phyloP scores from a whole-genome alignment of 225 moss, liverwort and hornwort species.

The Physcomitrium patens region DNA sequence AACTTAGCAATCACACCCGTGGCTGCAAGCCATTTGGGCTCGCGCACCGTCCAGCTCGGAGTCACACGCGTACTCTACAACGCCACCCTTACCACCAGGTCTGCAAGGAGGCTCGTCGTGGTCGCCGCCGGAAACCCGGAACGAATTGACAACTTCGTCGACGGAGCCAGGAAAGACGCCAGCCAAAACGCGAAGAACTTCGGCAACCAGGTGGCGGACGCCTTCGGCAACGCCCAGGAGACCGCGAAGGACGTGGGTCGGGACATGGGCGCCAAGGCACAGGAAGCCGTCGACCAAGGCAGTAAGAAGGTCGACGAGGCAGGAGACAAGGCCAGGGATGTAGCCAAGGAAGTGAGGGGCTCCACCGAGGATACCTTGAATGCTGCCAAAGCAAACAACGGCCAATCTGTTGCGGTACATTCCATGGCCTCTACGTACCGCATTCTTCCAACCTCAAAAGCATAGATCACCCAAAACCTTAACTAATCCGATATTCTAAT shows the following conservation, averaged over 20 bases:
- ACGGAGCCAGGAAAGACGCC: constrained; percentile 48
- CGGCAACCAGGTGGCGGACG: constrained; percentile 27
- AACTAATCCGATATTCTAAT: no score
- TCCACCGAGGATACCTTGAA: constrained; percentile 34
- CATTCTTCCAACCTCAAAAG: background rate
- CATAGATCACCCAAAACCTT: no score
- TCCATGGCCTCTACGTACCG: no score
- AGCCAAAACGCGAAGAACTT: constrained; percentile 40
- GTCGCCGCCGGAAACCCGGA: constrained; percentile 44
- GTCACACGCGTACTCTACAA: background rate
- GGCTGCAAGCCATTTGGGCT: constrained; percentile 1
- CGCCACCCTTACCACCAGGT: background rate
- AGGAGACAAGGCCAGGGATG: constrained; percentile 29
- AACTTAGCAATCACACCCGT: background rate
- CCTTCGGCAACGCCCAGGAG: constrained; percentile 21
- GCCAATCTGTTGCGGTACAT: constrained; percentile 24
- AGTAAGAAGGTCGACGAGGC: constrained; percentile 28
- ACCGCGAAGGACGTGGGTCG: constrained; percentile 48
- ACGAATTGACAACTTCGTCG: constrained; percentile 48
- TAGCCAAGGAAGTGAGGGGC: constrained; percentile 33
- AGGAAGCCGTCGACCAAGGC: constrained; percentile 48
- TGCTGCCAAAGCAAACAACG: constrained; percentile 20
- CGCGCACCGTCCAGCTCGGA: constrained; percentile 23
- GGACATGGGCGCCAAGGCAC: constrained; percentile 54
- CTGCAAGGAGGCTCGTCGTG: background rate